phyloP scores from a whole-genome alignment of 345 rosid species.

The Limnanthes douglasii region DNA sequence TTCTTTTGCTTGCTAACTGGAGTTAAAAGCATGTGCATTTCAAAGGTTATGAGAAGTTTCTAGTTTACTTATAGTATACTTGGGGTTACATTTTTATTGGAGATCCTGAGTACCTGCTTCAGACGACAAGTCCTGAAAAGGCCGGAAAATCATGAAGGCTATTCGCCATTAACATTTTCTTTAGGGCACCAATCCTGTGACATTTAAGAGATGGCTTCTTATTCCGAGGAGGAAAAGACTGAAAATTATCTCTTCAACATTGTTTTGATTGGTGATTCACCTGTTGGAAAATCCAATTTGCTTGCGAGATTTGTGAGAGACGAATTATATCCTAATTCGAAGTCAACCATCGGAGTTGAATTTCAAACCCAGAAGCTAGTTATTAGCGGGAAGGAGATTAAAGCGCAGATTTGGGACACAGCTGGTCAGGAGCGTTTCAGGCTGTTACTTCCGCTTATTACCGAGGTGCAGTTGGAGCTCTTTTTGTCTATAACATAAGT shows the following conservation, averaged over 20 bases:
- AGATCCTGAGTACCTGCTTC: no score
- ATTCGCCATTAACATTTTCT: no score
- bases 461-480: slow-evolving; percentile 98
- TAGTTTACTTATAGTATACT: no score
- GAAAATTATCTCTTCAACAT: slow-evolving; percentile 96
- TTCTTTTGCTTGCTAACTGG: no score
- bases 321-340: slow-evolving; percentile 87
- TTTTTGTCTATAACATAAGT: slow-evolving; percentile 85
- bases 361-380: slow-evolving; percentile 92
- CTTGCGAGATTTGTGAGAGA: slow-evolving; percentile 95
- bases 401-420: slow-evolving; percentile 98
- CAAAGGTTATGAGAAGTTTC: no score
- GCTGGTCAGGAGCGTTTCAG: slow-evolving; percentile 99
- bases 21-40: no score
- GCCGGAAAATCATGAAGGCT: no score
- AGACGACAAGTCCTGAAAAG: no score
- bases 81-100: no score
- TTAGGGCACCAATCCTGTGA: no score
- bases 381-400: slow-evolving; percentile 81
- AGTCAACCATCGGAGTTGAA: slow-evolving; percentile 97
- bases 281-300: slow-evolving; percentile 95
- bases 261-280: slow-evolving; percentile 86
- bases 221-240: slow-evolving; percentile 56
- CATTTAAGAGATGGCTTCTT: slow-evolving; percentile 66
- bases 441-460: slow-evolving; percentile 93